phyloP scores from a whole-genome alignment of 2,329 filamentous ascomycete genomes.

The Fusarium sp. region DNA sequence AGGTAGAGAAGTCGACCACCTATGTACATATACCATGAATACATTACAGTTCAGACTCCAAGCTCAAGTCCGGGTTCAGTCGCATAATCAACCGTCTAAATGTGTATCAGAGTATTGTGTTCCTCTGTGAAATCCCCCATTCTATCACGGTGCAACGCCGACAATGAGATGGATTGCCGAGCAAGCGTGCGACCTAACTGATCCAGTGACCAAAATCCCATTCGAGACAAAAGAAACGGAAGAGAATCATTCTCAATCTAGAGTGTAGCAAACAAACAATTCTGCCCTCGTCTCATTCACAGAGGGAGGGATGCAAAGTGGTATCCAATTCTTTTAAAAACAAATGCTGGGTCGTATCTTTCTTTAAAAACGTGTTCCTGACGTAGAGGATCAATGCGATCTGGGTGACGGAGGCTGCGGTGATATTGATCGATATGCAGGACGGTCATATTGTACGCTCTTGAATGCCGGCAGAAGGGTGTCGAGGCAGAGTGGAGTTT shows the following conservation, averaged over 20 bases:
- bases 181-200: background rate
- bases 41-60: background rate
- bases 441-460: constrained; percentile 36
- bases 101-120: constrained; percentile 15
- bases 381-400: constrained; percentile 28
- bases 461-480: constrained; percentile 36
- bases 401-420: constrained; percentile 41
- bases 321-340: constrained; percentile 31
- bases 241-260: constrained; percentile 29
- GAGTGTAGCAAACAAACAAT: constrained; percentile 16
- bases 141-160: constrained; percentile 39
- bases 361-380: constrained; percentile 2
- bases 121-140: constrained; percentile 16
- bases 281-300: constrained; percentile 16
- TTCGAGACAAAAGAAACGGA: constrained; percentile 9
- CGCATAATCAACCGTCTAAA: constrained; percentile 11
- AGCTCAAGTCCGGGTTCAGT: background rate
- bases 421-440: constrained; percentile 37
- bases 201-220: background rate
- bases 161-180: constrained; percentile 9
- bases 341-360: constrained; percentile 18
- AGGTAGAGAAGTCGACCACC: constrained; percentile 1
- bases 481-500: constrained; percentile 30
- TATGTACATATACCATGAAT: constrained; percentile 26
- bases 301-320: constrained; percentile 29